Base-by-base conservation (phyloP, 2,329 filamentous ascomycete genomes). In the Blumeriella jaapii region DNA sequence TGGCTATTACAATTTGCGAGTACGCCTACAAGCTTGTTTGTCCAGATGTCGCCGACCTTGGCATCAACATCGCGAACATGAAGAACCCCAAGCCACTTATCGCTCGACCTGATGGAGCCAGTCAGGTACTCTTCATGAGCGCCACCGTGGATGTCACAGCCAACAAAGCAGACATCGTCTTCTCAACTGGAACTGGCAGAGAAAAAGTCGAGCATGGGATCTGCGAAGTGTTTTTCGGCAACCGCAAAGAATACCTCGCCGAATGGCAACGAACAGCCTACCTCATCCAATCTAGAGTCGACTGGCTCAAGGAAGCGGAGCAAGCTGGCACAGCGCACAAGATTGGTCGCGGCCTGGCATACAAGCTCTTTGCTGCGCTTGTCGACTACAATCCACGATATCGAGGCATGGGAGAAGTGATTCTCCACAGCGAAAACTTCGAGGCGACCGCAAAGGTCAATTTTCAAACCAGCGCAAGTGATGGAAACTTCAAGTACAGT, bases 61-160 rank as follows among this genome's bases (percentile, higher is more conserved):
- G 71, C 14, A 61, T 74, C 46, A 80, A 83, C 45, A 71, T 84
- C 13, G 65, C 65, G 44, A 63, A 74, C 31, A 74, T 85, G 63
- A 72, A 79, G 53, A 77, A 82, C 1, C 67, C 67, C 32, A 82
- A 83, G 64, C 74, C 78, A 20, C 62, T 87, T 40, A 79, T 86
- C 41, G 67, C 65, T 1, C 62, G 66, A 44, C 43, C 38, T 15
- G 42, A 44, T 29, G 43, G 41, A 23, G 58, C 60, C 31, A 65
- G 64, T 22, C 77, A 82, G 53, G 66, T 78, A 34, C 58, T 82
- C 18, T 68, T 71, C 48, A 62, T 79, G 45, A 67, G 69, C 31
- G 71, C 69, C 36, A 71, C 64, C n/a, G 69, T 69, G 27, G 67
- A 82, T 46, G 62, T 71, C 13, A 64, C 68, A 36, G 57, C 63